These are phyloP conservation scores for Hsuehochloa calcarea DNA, from an alignment of 176 grass and related monocot genomes.

Conservation along the genomic window DNA sequence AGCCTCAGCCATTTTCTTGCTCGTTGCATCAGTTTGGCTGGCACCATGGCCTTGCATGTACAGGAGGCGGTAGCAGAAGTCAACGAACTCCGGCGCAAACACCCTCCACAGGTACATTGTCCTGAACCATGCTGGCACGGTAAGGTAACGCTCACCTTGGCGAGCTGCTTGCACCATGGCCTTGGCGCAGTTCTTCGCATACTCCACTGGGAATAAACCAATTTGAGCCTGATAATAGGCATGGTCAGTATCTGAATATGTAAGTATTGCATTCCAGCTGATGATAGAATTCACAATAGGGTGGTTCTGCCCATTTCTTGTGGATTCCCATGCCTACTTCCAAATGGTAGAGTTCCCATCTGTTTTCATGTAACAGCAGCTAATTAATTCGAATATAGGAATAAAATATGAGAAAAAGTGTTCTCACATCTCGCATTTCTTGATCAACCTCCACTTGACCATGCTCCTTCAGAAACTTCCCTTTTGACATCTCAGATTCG, in stretches of 20 bases:
- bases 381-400: neutral
- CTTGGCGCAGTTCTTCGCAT: constrained; percentile 51
- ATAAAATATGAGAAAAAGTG: neutral
- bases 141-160: constrained; percentile 46
- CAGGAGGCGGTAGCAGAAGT: constrained; percentile 44
- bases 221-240: constrained; percentile 40
- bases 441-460: constrained; percentile 49
- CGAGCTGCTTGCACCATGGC: constrained; percentile 37
- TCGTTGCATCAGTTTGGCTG: constrained; percentile 11
- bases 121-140: constrained; percentile 57
- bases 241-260: neutral
- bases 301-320: too few species aligned
- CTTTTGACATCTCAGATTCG: constrained; percentile 67
- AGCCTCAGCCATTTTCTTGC: constrained; percentile 43
- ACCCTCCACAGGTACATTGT: constrained; percentile 54
- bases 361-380: neutral
- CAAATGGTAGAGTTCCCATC: too few species aligned
- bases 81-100: constrained; percentile 59
- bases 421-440: constrained; percentile 52
- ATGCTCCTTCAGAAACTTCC: constrained; percentile 37
- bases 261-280: neutral
- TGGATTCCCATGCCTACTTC: too few species aligned
- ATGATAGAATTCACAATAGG: too few species aligned
- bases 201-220: constrained; percentile 51
- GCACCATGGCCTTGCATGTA: constrained; percentile 32